Evolutionary conservation across 2,329 filamentous ascomycete species (phyloP), one percentile per base, ranked within the genome.

Genomic region (Fusarium lateritium): DNA sequence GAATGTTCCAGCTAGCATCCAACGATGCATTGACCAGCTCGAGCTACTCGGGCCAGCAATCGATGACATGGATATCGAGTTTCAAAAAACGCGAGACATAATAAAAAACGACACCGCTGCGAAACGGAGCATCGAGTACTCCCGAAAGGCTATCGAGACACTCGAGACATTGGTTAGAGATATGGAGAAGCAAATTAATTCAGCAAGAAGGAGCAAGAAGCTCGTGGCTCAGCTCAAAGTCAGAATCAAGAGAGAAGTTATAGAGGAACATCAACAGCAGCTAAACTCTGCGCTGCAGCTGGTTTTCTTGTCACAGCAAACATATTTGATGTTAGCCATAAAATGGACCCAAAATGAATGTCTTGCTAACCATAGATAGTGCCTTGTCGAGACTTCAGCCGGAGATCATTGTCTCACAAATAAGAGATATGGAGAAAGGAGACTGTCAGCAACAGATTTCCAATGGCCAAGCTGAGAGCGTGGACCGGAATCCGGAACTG

Each of bases 111-210:
- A 67, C 2, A 42, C 13, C 2, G 59, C 63, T 0, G 42, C 54
- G 2, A 61, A n/a, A n/a, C 28, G 51, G 5, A 71, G 64, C 26
- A 5, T 69, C 0, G 62, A 53, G 2, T 69, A 64, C 21, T 69
- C 61, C 5, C 59, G 52, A 1, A 56, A 38, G 7, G 67, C 58
- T 0, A 54, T 62, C 2, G 21, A 43, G 0, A 43, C 60, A 1
- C 52, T 72, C 2, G 67, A 69, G 5, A 6, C 11, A 0, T 2
- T 69, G 26, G 44, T 64, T 0, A 43, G n/a, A 6, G 47, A 58
- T 15, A 47, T 73, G 64, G 53, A 62, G 8, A 0, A 2, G 3
- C 69, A 69, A 3, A 50, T 73, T 7, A 26, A 6, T 3, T 33
- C 11, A 1, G 34, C 44, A 1, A 50, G 13, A 1, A 42, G 40